Percentiles rank a stretch among this genome's conserved stretches.
These are phyloP conservation scores for Diaporthe sp. DNA, from an alignment of 2,329 filamentous ascomycete species.

Conservation along the genomic window DNA sequence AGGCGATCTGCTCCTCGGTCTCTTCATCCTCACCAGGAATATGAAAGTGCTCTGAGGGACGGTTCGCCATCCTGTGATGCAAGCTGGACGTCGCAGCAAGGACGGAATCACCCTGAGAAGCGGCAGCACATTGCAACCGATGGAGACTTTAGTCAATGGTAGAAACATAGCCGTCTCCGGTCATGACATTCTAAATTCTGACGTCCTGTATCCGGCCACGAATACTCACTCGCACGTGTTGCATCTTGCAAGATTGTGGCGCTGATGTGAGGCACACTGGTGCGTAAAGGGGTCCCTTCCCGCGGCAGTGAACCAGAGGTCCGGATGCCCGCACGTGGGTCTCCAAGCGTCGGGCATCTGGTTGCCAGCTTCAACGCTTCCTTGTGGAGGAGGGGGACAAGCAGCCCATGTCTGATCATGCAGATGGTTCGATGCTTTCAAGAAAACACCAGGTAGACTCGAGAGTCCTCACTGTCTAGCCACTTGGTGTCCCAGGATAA, in stretches of 20 bases:
- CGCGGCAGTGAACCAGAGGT: background rate
- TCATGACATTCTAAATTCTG: too few species aligned
- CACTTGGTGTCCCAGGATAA: background rate
- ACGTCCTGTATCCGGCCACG: background rate
- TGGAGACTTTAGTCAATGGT: background rate
- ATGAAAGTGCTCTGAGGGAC: background rate
- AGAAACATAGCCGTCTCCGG: background rate
- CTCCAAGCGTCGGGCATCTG: background rate
- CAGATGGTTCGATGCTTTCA: background rate
- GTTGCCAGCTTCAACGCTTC: background rate
- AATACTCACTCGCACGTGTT: background rate
- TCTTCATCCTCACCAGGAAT: background rate
- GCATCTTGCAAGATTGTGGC: background rate
- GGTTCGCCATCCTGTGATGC: background rate
- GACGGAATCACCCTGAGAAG: background rate
- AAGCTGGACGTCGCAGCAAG: background rate
- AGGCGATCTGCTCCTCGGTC: slow-evolving; percentile 12
- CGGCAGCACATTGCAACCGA: background rate
- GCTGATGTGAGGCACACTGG: background rate
- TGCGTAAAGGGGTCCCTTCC: background rate
- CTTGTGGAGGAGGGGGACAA: background rate
- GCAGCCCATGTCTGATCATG: too few species aligned
- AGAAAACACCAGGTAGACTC: background rate
- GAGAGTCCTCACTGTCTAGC: background rate
- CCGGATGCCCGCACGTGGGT: slow-evolving; percentile 15